phyloP scores from a whole-genome alignment of 176 grass and related monocot genomes.

The Oropetium thomaeum region DNA sequence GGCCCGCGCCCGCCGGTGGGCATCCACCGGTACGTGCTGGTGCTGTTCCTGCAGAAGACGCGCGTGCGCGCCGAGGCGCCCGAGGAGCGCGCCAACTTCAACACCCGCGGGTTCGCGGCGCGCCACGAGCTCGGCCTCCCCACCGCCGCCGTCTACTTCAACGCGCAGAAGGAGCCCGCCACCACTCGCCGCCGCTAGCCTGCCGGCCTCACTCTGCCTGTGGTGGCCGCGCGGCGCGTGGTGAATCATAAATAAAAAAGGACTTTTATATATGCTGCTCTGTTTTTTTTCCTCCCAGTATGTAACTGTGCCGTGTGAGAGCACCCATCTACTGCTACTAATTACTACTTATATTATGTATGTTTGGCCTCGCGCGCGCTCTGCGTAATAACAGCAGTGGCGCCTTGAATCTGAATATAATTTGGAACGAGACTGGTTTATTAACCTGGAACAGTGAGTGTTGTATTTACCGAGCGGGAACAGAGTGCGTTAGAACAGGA shows the following conservation, averaged over 20 bases:
- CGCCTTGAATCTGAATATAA: neutral
- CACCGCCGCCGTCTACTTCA: conserved; percentile 80
- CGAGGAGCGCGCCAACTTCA: conserved; percentile 51
- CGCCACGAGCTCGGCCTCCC: conserved; percentile 66
- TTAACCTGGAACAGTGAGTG: neutral
- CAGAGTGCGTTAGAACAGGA: too few species aligned
- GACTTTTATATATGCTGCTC: neutral
- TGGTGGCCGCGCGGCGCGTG: too few species aligned
- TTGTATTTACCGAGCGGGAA: too few species aligned
- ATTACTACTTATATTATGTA: neutral
- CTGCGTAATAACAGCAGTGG: neutral
- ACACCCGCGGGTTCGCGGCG: conserved; percentile 58
- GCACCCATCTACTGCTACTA: neutral
- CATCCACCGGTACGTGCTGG: conserved; percentile 76
- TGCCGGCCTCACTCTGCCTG: too few species aligned
- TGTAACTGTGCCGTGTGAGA: neutral
- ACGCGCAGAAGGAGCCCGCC: conserved; percentile 71
- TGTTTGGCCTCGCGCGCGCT: neutral
- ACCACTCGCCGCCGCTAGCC: conserved; percentile 47
- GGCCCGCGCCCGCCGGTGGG: conserved; percentile 65
- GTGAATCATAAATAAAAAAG: too few species aligned
- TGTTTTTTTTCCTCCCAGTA: neutral
- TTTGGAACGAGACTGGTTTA: neutral
- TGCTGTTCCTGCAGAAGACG: conserved; percentile 79
- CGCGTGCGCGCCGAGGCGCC: conserved; percentile 22